Percentiles rank a stretch among this genome's conserved stretches.
phyloP scores from a whole-genome alignment of 768 basidiomycete genomes.

The Coprinellus micaceus region DNA sequence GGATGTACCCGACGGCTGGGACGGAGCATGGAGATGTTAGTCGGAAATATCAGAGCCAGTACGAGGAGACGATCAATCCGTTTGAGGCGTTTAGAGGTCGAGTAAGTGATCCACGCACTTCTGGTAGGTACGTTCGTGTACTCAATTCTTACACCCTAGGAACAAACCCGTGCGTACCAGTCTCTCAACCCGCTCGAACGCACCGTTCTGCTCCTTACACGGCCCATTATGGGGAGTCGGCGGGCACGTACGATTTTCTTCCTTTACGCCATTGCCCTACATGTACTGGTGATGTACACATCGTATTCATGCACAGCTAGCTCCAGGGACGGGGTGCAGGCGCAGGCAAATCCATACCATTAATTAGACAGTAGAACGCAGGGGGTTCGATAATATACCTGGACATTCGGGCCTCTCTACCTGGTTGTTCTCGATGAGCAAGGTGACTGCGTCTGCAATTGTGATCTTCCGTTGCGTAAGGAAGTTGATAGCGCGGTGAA shows the following conservation, averaged over 20 bases:
- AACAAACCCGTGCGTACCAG: constrained; percentile 90
- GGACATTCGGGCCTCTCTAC: no score
- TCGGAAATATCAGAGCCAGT: constrained; percentile 77
- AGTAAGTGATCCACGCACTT: constrained; percentile 47
- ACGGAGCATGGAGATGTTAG: constrained; percentile 67
- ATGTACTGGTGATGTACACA: constrained; percentile 78
- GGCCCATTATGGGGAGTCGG: constrained; percentile 83
- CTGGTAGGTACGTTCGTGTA: not conserved
- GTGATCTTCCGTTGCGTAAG: no score
- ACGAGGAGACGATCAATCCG: constrained; percentile 97
- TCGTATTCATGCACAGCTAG: constrained; percentile 64
- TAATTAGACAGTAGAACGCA: no score
- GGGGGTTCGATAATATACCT: no score
- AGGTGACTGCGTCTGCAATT: no score
- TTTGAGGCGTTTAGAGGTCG: constrained; percentile 96
- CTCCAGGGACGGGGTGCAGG: not conserved
- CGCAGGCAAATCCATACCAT: not conserved
- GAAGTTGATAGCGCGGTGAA: no score
- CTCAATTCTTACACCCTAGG: constrained; percentile 43
- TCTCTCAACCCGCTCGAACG: constrained; percentile 90
- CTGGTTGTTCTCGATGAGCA: no score
- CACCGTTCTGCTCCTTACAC: constrained; percentile 79
- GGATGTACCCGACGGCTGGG: constrained; percentile 2
- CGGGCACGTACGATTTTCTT: constrained; percentile 88
- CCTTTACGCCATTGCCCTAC: constrained; percentile 76